These are phyloP conservation scores for Leucogyrophana mollusca DNA, from an alignment of 768 basidiomycete genomes.

Conservation along the genomic window DNA sequence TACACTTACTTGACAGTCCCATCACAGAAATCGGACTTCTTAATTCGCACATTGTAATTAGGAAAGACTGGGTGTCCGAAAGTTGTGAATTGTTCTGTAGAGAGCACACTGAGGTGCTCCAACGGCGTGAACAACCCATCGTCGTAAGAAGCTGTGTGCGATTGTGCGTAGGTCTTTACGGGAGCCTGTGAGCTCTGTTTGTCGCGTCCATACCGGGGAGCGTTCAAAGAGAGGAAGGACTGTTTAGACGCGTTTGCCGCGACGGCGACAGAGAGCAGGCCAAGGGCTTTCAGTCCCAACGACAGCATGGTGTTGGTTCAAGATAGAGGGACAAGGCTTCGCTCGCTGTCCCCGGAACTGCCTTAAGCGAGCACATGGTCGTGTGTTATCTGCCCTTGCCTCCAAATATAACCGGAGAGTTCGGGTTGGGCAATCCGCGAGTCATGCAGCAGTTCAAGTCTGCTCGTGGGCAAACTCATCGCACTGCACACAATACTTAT, in stretches of 20 bases:
- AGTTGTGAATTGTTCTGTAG: constrained; percentile 32
- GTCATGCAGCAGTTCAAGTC: too few species aligned
- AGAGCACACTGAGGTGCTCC: constrained; percentile 27
- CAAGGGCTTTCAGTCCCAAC: too few species aligned
- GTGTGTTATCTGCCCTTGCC: too few species aligned
- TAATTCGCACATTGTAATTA: constrained; percentile 39
- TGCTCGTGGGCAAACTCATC: too few species aligned
- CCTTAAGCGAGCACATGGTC: too few species aligned
- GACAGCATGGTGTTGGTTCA: too few species aligned
- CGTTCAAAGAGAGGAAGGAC: constrained; percentile 11
- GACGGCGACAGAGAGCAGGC: neutral
- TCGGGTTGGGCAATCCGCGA: too few species aligned
- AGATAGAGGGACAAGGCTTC: too few species aligned
- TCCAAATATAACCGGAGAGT: too few species aligned
- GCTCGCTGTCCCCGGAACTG: too few species aligned
- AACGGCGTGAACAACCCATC: constrained; percentile 33
- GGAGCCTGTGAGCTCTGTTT: neutral
- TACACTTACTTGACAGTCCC: constrained; percentile 34
- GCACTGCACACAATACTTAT: too few species aligned
- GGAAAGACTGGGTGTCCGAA: constrained; percentile 46
- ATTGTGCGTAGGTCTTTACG: constrained; percentile 3
- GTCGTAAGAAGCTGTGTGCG: constrained; percentile 16
- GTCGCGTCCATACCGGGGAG: neutral
- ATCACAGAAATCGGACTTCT: constrained; percentile 39
- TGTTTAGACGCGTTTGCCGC: constrained; percentile 19